phyloP scores from a whole-genome alignment of 345 rosid genomes.

The Triadica sebifera region DNA sequence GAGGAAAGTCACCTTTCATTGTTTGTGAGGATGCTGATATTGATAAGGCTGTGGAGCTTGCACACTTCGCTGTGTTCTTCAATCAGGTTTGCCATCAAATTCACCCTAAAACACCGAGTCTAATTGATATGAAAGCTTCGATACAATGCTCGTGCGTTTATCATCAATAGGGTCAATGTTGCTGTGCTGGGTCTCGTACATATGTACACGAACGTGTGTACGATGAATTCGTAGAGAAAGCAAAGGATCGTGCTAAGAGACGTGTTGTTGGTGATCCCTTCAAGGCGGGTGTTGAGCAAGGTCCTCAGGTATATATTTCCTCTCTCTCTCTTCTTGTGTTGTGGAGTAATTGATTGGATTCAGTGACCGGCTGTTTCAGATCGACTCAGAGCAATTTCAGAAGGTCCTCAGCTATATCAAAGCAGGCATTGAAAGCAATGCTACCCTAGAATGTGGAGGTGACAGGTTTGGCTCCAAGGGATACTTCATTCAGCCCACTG shows the following conservation, averaged over 20 bases:
- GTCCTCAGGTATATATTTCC: slow-evolving; percentile 65
- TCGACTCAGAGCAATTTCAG: slow-evolving; percentile 66
- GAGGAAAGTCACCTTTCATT: slow-evolving; percentile 36
- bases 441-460: slow-evolving; percentile 89
- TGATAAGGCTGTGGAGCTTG: slow-evolving; percentile 28
- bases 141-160: background rate
- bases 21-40: slow-evolving; percentile 31
- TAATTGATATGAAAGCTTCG: background rate
- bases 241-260: slow-evolving; percentile 66
- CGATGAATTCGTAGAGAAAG: slow-evolving; percentile 86
- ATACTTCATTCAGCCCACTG: slow-evolving; percentile 85
- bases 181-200: slow-evolving; percentile 32
- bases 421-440: slow-evolving; percentile 73
- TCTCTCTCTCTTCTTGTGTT: too few species aligned
- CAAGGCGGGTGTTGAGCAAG: slow-evolving; percentile 81
- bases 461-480: slow-evolving; percentile 67
- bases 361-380: slow-evolving; percentile 28
- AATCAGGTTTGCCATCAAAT: slow-evolving; percentile 24
- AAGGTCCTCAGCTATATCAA: slow-evolving; percentile 74
- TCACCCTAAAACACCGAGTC: background rate
- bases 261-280: slow-evolving; percentile 89
- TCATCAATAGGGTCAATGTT: slow-evolving; percentile 29
- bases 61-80: slow-evolving; percentile 29
- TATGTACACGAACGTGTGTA: slow-evolving; percentile 30
- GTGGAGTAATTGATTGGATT: background rate